Evolutionary conservation across 345 rosid genomes (phyloP).

Genomic region (Dovyalis caffra): DNA sequence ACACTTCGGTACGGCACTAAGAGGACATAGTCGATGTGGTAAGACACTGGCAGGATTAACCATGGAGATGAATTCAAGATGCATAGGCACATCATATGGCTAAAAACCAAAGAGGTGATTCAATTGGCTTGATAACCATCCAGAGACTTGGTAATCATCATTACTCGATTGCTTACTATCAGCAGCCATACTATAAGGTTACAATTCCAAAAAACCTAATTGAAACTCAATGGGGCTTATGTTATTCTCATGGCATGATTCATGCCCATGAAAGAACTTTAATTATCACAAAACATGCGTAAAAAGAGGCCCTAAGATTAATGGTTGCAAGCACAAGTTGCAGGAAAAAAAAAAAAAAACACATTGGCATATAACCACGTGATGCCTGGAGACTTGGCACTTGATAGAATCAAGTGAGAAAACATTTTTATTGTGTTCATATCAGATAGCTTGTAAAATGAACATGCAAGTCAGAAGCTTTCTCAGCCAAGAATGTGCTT

Average conservation of each 20-base stretch:
- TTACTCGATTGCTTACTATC: not conserved
- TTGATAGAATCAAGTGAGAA: not conserved
- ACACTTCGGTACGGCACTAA: not conserved
- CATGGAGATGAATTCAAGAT: not conserved
- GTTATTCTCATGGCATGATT: not conserved
- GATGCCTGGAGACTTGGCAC: not conserved
- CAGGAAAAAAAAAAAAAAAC: not conserved
- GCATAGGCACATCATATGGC: not conserved
- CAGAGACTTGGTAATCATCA: not conserved
- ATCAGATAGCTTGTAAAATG: not conserved
- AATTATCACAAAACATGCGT: not conserved
- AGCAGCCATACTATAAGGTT: not conserved
- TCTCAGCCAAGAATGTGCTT: not conserved
- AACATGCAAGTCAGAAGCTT: too few species aligned
- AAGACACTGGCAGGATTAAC: not conserved
- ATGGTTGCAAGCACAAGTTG: not conserved
- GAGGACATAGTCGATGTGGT: not conserved
- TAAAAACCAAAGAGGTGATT: not conserved
- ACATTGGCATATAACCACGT: not conserved
- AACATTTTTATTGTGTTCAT: not conserved
- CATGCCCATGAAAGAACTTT: not conserved
- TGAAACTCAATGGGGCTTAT: not conserved
- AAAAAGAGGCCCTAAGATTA: not conserved
- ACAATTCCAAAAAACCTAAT: not conserved
- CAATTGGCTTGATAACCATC: not conserved